phyloP scores from a whole-genome alignment of 1,284 basidiomycete genomes.

The Polyporus tsugae region DNA sequence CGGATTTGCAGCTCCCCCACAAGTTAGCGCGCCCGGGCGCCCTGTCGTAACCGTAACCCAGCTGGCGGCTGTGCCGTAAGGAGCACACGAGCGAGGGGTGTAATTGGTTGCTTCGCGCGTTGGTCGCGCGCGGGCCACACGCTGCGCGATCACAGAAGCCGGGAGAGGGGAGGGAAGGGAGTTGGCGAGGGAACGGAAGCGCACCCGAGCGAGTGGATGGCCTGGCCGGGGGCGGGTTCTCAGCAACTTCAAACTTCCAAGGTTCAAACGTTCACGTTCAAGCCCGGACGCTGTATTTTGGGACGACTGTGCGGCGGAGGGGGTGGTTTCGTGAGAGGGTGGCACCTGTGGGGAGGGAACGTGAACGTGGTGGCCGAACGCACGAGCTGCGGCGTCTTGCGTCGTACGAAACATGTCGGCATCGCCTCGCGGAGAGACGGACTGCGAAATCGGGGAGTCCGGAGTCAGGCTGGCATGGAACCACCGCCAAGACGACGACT shows the following conservation, averaged over 20 bases:
- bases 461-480: background rate
- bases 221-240: background rate
- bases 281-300: background rate
- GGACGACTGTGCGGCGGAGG: no score
- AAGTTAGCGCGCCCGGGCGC: background rate
- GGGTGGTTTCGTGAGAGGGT: background rate
- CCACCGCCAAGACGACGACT: background rate
- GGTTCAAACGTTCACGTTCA: background rate
- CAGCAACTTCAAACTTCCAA: background rate
- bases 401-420: background rate
- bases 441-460: background rate
- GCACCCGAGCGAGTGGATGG: background rate
- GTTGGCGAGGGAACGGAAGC: background rate
- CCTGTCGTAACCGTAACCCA: background rate
- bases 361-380: background rate
- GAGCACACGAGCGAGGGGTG: background rate
- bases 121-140: background rate
- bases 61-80: background rate
- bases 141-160: background rate
- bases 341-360: background rate
- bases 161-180: no score
- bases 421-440: no score
- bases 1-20: conserved; percentile 4
- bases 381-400: background rate
- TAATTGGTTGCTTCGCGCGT: background rate